Percentiles rank a stretch among this genome's conserved stretches.
Evolutionary conservation across 768 basidiomycete genomes (phyloP).

Genomic region (Rossbeevera mucosa): DNA sequence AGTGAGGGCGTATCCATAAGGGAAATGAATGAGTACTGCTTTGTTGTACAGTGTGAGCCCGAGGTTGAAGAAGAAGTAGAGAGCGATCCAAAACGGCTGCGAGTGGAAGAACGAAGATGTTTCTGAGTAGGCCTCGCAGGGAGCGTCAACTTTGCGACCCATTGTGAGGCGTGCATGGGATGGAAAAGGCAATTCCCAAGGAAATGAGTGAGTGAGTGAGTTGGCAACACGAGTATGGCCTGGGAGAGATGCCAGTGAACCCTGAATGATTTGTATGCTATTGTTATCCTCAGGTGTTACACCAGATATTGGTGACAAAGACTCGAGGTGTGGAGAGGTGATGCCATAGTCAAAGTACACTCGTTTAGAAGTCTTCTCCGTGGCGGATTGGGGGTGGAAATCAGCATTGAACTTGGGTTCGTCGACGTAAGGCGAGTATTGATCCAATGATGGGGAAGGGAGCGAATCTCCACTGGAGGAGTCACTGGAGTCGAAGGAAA

Average conservation of each 20-base stretch:
- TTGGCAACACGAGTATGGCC: constrained; percentile 3
- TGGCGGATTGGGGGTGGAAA: background rate
- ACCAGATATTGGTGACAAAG: background rate
- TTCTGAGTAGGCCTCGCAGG: constrained; percentile 11
- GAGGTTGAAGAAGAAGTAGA: constrained; percentile 91
- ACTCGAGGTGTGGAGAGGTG: constrained; percentile 1
- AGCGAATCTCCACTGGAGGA: constrained; percentile 8
- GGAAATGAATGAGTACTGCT: constrained; percentile 83
- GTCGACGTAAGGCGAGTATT: constrained; percentile 4
- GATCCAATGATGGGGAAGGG: background rate
- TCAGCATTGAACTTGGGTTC: background rate
- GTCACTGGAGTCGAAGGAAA: constrained; percentile 13
- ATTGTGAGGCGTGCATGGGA: constrained; percentile 4
- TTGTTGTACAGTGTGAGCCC: constrained; percentile 95
- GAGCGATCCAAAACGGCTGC: constrained; percentile 56
- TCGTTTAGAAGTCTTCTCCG: constrained; percentile 18
- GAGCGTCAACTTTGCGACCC: background rate
- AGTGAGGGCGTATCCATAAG: constrained; percentile 94
- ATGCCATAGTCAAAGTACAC: constrained; percentile 22
- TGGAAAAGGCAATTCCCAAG: constrained; percentile 20
- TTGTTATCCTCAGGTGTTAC: constrained; percentile 7
- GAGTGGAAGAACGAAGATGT: constrained; percentile 25
- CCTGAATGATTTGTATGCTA: background rate
- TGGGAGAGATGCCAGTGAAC: background rate
- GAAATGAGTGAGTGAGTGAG: constrained; percentile 9